Conservation (phyloP, 495 filamentous ascomycete species). For the Xylaria nigripes region DNA sequence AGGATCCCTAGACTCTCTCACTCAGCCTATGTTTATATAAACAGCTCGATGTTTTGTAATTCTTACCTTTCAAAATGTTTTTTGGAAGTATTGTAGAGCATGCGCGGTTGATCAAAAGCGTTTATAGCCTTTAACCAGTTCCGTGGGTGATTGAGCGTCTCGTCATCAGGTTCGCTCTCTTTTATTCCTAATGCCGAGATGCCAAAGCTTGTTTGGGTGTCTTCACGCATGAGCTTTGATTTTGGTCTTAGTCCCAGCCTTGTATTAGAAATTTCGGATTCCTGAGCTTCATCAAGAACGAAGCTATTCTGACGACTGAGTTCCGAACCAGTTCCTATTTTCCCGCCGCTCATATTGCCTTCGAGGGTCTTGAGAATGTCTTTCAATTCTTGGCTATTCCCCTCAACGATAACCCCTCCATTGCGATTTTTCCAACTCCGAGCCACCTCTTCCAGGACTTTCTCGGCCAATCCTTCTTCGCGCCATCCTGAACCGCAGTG, state of each 20-base stretch:
- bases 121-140: conserved; percentile 70
- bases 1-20: conserved; percentile 34
- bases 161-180: conserved; percentile 53
- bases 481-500: conserved; percentile 95
- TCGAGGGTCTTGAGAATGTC: conserved; percentile 74
- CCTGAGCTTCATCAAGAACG: conserved; percentile 30
- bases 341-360: conserved; percentile 74
- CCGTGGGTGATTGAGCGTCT: conserved; percentile 52
- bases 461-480: conserved; percentile 87
- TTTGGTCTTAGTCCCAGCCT: conserved; percentile 37
- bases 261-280: conserved; percentile 32
- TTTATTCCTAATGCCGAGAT: conserved; percentile 52
- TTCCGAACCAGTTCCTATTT: conserved; percentile 43
- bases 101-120: conserved; percentile 79
- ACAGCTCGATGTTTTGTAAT: background rate
- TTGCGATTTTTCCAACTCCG: conserved; percentile 78
- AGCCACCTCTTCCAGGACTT: conserved; percentile 83
- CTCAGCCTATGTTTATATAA: background rate
- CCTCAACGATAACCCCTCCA: conserved; percentile 83
- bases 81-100: conserved; percentile 76
- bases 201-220: conserved; percentile 56
- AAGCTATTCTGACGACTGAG: conserved; percentile 56
- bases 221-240: conserved; percentile 37
- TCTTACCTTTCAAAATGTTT: conserved; percentile 78
- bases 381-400: conserved; percentile 65